Evolutionary conservation across 2,329 filamentous ascomycete species (phyloP).

Genomic region (Colletotrichum lentis): DNA sequence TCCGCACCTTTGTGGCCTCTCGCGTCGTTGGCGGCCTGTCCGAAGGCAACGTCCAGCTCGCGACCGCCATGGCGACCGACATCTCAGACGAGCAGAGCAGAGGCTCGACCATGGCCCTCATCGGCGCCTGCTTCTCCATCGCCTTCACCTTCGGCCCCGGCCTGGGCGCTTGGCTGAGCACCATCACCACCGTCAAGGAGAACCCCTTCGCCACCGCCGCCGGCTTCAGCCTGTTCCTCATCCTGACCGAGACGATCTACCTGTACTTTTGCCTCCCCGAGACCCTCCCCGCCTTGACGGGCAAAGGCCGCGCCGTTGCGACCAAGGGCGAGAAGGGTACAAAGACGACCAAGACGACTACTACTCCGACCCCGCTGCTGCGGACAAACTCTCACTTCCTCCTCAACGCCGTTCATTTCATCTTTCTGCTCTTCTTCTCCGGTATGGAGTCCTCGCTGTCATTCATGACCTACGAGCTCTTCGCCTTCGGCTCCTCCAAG

Average conservation of each 20-base stretch:
- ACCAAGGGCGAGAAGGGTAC: conserved; percentile 16
- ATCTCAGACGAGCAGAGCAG: conserved; percentile 87
- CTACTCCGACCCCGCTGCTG: conserved; percentile 44
- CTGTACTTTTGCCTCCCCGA: conserved; percentile 87
- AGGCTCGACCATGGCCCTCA: conserved; percentile 92
- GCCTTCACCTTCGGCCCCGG: conserved; percentile 97
- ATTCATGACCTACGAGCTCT: conserved; percentile 97
- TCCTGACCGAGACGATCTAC: conserved; percentile 87
- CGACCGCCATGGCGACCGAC: conserved; percentile 95
- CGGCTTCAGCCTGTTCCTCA: conserved; percentile 83
- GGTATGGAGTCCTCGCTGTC: conserved; percentile 98
- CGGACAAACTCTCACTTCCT: conserved; percentile 84
- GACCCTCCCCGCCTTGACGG: conserved; percentile 73
- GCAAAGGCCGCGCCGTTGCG: conserved; percentile 38
- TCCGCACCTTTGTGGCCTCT: conserved; percentile 94
- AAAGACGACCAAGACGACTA: conserved; percentile 34
- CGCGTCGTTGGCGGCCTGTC: conserved; percentile 91
- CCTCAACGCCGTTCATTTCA: conserved; percentile 85
- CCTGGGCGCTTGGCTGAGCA: conserved; percentile 85
- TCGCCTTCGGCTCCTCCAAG: conserved; percentile 78
- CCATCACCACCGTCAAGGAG: conserved; percentile 77
- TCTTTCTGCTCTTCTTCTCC: conserved; percentile 95
- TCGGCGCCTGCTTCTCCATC: conserved; percentile 95
- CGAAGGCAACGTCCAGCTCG: conserved; percentile 96
- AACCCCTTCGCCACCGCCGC: conserved; percentile 96